Conservation (phyloP, 441 rosid species). For the Macaranga tanarius region DNA sequence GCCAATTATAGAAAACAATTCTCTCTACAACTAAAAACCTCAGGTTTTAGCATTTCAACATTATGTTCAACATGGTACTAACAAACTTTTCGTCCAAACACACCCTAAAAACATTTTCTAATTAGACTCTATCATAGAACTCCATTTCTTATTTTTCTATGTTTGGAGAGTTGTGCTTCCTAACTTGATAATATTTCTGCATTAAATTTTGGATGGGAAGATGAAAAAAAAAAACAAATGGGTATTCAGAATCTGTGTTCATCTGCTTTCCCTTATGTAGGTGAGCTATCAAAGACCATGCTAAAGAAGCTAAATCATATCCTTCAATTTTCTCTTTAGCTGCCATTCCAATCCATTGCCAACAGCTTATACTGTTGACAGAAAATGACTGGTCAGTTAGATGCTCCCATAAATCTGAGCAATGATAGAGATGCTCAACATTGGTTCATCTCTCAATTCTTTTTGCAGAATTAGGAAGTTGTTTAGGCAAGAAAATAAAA, state of each 20-base stretch:
- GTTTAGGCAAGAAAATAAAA: conserved; percentile 30
- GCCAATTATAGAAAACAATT: too few relatives aligned
- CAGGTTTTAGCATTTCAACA: too few relatives aligned
- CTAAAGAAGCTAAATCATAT: conserved; percentile 7
- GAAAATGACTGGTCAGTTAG: conserved; percentile 38
- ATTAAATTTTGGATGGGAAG: background rate
- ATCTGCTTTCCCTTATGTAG: background rate
- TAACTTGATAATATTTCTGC: background rate
- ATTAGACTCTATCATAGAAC: background rate
- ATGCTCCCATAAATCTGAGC: conserved; percentile 38
- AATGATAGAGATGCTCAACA: conserved; percentile 38
- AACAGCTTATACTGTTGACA: conserved; percentile 32
- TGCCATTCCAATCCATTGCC: conserved; percentile 16
- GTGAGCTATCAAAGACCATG: background rate
- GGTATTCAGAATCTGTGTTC: background rate
- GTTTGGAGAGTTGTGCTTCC: background rate
- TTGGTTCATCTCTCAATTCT: conserved; percentile 35
- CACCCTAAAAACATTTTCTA: too few relatives aligned
- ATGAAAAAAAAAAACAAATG: background rate
- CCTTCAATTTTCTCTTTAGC: conserved; percentile 10
- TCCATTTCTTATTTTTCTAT: conserved; percentile 5
- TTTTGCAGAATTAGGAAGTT: conserved; percentile 44
- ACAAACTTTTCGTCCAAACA: background rate
- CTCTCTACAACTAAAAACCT: background rate
- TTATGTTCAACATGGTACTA: too few relatives aligned